phyloP scores from a whole-genome alignment of 495 filamentous ascomycete species.

The Penicillium samsonianum region DNA sequence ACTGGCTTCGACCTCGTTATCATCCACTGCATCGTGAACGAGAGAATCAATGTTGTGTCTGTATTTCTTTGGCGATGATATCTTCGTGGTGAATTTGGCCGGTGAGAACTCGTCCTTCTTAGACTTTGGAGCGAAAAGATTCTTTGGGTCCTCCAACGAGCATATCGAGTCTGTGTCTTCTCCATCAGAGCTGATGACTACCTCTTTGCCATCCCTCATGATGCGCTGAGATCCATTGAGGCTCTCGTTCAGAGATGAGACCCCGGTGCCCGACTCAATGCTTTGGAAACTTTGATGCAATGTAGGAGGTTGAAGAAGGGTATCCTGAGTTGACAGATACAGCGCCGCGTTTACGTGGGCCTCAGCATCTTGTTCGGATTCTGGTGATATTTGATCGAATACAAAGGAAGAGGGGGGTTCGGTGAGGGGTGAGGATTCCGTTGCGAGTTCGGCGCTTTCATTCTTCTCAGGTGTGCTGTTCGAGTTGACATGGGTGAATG shows the following conservation, averaged over 20 bases:
- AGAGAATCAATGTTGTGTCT: constrained; percentile 69
- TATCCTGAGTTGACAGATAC: constrained; percentile 12
- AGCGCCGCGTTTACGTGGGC: constrained; percentile 24
- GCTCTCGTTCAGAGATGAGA: constrained; percentile 26
- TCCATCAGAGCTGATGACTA: constrained; percentile 71
- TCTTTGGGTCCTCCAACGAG: constrained; percentile 48
- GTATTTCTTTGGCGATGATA: constrained; percentile 52
- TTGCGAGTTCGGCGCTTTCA: not conserved
- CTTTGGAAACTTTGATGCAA: constrained; percentile 24
- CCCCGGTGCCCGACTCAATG: constrained; percentile 12
- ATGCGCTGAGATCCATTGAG: constrained; percentile 43
- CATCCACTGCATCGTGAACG: constrained; percentile 57
- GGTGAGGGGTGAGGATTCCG: constrained; percentile 36
- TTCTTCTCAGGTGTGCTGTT: constrained; percentile 14
- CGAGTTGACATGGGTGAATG: constrained; percentile 16
- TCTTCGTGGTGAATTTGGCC: constrained; percentile 15
- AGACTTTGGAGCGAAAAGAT: constrained; percentile 34
- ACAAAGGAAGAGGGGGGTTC: constrained; percentile 35
- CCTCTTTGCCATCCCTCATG: constrained; percentile 48
- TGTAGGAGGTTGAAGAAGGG: not conserved
- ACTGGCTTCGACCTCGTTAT: constrained; percentile 58
- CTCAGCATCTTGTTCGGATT: constrained; percentile 19
- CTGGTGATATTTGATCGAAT: constrained; percentile 21
- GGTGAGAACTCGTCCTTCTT: constrained; percentile 19
- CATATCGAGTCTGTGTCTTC: constrained; percentile 61